Percentiles rank a stretch among this genome's conserved stretches.
Evolutionary conservation across 2,329 filamentous ascomycete species (phyloP).

Genomic region (Sphaerulina musiva): DNA sequence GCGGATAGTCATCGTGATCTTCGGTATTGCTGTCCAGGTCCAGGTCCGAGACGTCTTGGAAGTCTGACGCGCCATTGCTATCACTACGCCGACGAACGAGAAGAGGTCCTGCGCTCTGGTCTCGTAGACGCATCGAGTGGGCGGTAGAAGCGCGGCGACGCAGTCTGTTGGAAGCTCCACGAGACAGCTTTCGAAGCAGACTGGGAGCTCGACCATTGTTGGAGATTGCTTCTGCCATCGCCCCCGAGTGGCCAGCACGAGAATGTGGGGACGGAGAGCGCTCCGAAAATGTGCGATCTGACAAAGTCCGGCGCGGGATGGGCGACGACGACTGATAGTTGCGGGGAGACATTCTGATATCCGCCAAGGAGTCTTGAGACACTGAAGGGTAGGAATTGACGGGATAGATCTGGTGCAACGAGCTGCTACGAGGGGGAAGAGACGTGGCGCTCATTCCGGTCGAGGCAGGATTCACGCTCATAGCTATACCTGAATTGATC

Average conservation of each 20-base stretch:
- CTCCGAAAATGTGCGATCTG: conserved; percentile 36
- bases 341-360: conserved; percentile 23
- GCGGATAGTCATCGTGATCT: conserved; percentile 33
- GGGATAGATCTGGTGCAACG: conserved; percentile 30
- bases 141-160: conserved; percentile 72
- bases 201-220: conserved; percentile 49
- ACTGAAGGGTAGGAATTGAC: conserved; percentile 17
- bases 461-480: conserved; percentile 15
- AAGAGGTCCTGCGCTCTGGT: conserved; percentile 82
- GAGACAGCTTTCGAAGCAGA: conserved; percentile 79
- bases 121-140: conserved; percentile 63
- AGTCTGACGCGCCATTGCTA: conserved; percentile 63
- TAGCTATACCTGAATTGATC: conserved; percentile 15
- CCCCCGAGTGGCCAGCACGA: conserved; percentile 43
- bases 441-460: conserved; percentile 11
- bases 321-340: conserved; percentile 22
- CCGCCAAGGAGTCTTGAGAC: conserved; percentile 22
- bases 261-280: conserved; percentile 49
- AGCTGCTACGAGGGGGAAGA: conserved; percentile 34
- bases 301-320: conserved; percentile 21
- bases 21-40: conserved; percentile 52
- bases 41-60: conserved; percentile 45
- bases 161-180: conserved; percentile 65
- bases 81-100: conserved; percentile 83
- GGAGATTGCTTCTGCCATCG: conserved; percentile 56